These are phyloP conservation scores for Caryocar brasiliense DNA, from an alignment of 441 rosid species.

Conservation along the genomic window DNA sequence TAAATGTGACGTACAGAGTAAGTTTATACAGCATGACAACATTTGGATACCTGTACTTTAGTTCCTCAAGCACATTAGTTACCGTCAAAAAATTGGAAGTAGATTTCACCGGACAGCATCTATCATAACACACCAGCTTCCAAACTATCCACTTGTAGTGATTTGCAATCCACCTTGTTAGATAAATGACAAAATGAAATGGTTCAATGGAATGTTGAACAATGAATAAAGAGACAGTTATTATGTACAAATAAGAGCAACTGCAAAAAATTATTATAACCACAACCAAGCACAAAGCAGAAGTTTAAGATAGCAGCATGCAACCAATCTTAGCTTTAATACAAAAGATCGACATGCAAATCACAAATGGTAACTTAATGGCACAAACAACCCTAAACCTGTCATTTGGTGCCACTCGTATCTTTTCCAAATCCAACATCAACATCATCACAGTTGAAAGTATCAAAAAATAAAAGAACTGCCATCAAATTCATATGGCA, in stretches of 20 bases:
- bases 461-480: neutral
- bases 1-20: conserved; percentile 6
- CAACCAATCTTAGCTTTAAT: neutral
- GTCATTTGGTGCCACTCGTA: neutral
- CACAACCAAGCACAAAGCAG: too few species aligned
- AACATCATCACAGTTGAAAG: neutral
- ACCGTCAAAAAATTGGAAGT: conserved; percentile 51
- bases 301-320: too few species aligned
- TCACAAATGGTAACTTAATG: too few species aligned
- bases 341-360: too few species aligned
- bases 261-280: too few species aligned
- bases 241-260: too few species aligned
- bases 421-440: neutral
- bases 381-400: too few species aligned
- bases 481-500: neutral
- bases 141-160: conserved; percentile 95
- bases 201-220: neutral
- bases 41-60: conserved; percentile 59
- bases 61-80: conserved; percentile 67
- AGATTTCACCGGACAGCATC: conserved; percentile 35
- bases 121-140: conserved; percentile 84
- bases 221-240: neutral
- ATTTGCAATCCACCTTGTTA: conserved; percentile 77
- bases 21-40: conserved; percentile 5
- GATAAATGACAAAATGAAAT: conserved; percentile 4